Evolutionary conservation across 2,329 filamentous ascomycete genomes (phyloP).

Genomic region (Proliferodiscus dingleyae): DNA sequence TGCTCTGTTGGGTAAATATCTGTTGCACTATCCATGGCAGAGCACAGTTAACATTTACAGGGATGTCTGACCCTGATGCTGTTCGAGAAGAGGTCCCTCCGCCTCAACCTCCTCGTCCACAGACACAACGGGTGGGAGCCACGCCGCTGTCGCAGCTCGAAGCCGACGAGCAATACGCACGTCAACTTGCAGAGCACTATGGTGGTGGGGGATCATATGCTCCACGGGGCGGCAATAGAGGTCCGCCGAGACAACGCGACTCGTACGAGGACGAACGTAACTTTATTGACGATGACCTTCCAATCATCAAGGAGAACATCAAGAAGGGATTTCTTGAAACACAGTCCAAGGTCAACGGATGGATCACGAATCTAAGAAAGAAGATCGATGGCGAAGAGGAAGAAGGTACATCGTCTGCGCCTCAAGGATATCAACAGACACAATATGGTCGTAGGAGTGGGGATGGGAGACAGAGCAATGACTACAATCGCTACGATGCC

Average conservation of each 20-base stretch:
- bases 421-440: constrained; percentile 33
- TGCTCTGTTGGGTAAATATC: constrained; percentile 71
- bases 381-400: constrained; percentile 84
- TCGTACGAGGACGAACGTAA: constrained; percentile 65
- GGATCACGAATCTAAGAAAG: constrained; percentile 90
- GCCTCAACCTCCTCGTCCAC: constrained; percentile 73
- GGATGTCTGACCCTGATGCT: constrained; percentile 76
- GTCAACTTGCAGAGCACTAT: constrained; percentile 90
- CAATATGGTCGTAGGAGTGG: constrained; percentile 47
- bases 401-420: constrained; percentile 23
- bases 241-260: constrained; percentile 42
- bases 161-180: constrained; percentile 85
- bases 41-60: constrained; percentile 35
- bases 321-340: constrained; percentile 94
- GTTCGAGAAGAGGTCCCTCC: constrained; percentile 57
- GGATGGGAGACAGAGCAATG: constrained; percentile 70
- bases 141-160: constrained; percentile 75
- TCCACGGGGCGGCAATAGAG: constrained; percentile 39
- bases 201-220: constrained; percentile 53
- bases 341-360: constrained; percentile 85
- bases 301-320: constrained; percentile 87
- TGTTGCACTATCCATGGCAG: background rate
- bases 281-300: constrained; percentile 94
- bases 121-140: constrained; percentile 43
- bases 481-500: constrained; percentile 89